Base-by-base conservation (phyloP, 768 basidiomycete species). In the Kockovaella imperatae region DNA sequence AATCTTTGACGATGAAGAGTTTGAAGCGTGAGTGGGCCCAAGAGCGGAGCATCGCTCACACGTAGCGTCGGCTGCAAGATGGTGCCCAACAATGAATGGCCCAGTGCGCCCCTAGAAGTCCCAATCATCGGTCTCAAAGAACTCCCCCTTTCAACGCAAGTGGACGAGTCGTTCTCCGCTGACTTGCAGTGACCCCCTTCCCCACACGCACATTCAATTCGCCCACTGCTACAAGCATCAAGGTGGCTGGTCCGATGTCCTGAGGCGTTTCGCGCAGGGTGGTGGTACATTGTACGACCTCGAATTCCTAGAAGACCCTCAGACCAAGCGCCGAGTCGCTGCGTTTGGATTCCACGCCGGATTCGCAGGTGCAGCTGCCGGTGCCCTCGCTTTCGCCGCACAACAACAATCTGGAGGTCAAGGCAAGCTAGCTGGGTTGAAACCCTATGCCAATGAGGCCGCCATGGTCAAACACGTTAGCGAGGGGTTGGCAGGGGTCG, bases 261-360 rank as follows among this genome's bases (percentile, higher is more conserved):
- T 99, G 24, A 76, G 81, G 25, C 84, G 95, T 18, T 99, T 96
- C 76, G 74, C 79, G 68, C 77, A 77, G 41, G 95, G 91, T 13
- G 50, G 68, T 25, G 93, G 90, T 25, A 83, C 81, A 11, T 75
- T 97, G 20, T 96, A 96, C 73, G 95, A 97, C 70, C 77, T 97
- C 46, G 95, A 99, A 73, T 99, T 97, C 74, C 77, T 97, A 54
- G 84, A 80, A 54, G 88, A 97, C 66, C 79, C 76, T 2, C 75
- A 60, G 31, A 88, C 91, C 13, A 57, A 56, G 11, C 79, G 93
- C 24, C 84, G 95, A 36, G 90, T 99, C 29, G 93, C 95, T 14
- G 95, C 95, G 0, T 99, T 99, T 64, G 95, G 95, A 5, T 99
- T 84, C 75, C 87, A 97, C 70, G 95, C 95, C 11, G 95, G 95